Evolutionary conservation across 192 early-diverging fungal species (phyloP).

Genomic region (Diversispora epigaea): DNA sequence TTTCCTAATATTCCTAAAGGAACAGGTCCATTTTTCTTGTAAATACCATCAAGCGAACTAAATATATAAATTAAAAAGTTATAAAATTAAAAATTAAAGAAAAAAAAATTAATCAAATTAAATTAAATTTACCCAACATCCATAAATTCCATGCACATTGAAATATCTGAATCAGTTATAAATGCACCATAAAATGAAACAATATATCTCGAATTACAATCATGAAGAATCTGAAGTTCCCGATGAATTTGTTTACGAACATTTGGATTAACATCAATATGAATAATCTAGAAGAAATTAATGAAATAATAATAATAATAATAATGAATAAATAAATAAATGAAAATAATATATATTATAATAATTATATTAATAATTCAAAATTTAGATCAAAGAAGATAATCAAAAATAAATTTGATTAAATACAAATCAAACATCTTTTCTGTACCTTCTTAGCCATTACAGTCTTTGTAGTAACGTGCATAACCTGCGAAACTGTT

Average conservation of each 20-base stretch:
- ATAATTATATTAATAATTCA: neutral
- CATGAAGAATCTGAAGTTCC: constrained; percentile 94
- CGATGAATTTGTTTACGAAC: constrained; percentile 88
- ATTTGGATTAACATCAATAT: constrained; percentile 61
- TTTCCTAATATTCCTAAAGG: constrained; percentile 83
- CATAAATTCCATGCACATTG: constrained; percentile 98
- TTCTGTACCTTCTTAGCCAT: constrained; percentile 89
- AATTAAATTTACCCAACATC: constrained; percentile 66
- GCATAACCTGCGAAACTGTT: constrained; percentile 81
- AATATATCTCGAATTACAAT: constrained; percentile 93
- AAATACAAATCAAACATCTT: neutral
- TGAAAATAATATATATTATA: no score
- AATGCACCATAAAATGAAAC: constrained; percentile 98
- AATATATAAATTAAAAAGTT: neutral
- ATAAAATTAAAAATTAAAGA: neutral
- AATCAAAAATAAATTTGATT: neutral
- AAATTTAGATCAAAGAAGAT: neutral
- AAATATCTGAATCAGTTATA: constrained; percentile 76
- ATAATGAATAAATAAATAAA: neutral
- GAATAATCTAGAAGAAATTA: constrained; percentile 39
- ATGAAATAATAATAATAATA: no score
- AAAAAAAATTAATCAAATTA: neutral
- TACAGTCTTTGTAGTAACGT: constrained; percentile 82
- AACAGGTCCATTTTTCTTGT: constrained; percentile 87
- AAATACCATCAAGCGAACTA: constrained; percentile 87